phyloP scores from a whole-genome alignment of 192 early-diverging fungal species.

The Backusella parvicylindrica region DNA sequence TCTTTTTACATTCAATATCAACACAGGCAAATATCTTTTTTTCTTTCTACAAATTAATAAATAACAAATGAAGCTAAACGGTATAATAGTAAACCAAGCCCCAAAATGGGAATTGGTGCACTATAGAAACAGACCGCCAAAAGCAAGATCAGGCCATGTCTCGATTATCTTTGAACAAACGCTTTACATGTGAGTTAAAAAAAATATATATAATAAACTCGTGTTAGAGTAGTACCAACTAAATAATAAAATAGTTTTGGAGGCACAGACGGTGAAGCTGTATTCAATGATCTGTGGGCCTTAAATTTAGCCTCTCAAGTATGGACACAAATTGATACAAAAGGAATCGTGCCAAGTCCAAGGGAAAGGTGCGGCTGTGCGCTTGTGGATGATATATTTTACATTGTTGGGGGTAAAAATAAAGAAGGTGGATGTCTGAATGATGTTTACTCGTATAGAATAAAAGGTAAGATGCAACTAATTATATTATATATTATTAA shows the following conservation, averaged over 20 bases:
- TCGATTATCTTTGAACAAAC: conserved; percentile 16
- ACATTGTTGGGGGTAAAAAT: conserved; percentile 48
- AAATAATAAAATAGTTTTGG: conserved; percentile 41
- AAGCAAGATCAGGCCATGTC: conserved; percentile 20
- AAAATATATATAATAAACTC: not conserved
- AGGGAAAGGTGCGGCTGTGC: conserved; percentile 33
- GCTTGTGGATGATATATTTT: conserved; percentile 47
- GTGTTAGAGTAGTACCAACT: conserved; percentile 5
- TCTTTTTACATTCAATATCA: conserved; percentile 42
- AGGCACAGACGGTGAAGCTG: conserved; percentile 46
- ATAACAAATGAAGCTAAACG: too few species aligned
- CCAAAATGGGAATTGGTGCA: conserved; percentile 14
- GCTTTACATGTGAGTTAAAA: conserved; percentile 18
- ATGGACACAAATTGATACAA: conserved; percentile 40
- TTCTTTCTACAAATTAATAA: not conserved
- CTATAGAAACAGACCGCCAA: conserved; percentile 11
- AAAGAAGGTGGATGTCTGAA: conserved; percentile 38
- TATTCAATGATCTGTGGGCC: conserved; percentile 55
- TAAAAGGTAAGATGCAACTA: conserved; percentile 34
- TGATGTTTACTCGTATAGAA: conserved; percentile 47
- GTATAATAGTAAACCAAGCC: not conserved
- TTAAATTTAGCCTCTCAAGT: conserved; percentile 38
- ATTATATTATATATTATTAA: not conserved
- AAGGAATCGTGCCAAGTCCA: conserved; percentile 40
- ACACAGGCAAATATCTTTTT: conserved; percentile 32